Conservation (phyloP, 306 rosid species). For the Lotus japonicus region DNA sequence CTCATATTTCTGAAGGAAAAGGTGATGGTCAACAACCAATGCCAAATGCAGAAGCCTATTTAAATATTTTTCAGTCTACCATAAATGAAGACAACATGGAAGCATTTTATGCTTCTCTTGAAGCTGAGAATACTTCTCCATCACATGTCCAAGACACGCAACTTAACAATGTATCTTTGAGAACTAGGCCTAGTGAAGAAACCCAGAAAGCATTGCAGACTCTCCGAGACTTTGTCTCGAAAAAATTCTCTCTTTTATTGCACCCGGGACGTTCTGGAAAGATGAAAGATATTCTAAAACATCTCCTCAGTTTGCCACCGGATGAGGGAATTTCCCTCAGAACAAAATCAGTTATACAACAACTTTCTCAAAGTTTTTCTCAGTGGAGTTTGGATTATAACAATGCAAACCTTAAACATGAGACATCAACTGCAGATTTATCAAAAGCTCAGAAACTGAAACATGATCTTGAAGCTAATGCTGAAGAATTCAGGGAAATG, state of each 20-base stretch:
- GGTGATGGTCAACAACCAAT: not conserved
- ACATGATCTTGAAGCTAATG: constrained; percentile 4
- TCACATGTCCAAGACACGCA: not conserved
- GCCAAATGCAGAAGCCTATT: not conserved
- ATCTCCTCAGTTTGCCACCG: constrained; percentile 13
- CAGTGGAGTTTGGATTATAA: constrained; percentile 17
- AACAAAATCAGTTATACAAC: not conserved
- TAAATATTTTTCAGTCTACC: not conserved
- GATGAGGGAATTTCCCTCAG: constrained; percentile 11
- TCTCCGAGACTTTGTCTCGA: not conserved
- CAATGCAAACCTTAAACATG: constrained; percentile 20
- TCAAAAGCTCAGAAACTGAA: not conserved
- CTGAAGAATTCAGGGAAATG: constrained; percentile 13
- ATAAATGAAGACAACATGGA: constrained; percentile 15
- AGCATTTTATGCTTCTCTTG: constrained; percentile 19
- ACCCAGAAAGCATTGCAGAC: constrained; percentile 10
- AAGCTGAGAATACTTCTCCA: not conserved
- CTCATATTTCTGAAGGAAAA: not conserved
- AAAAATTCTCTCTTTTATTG: constrained; percentile 9
- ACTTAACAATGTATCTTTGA: not conserved
- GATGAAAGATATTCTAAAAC: not conserved
- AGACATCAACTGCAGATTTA: not conserved
- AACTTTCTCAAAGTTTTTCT: constrained; percentile 10
- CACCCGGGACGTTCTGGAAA: constrained; percentile 11
- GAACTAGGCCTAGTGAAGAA: constrained; percentile 14